Evolutionary conservation across 768 basidiomycete species (phyloP).

Genomic region (Hericium erinaceus): DNA sequence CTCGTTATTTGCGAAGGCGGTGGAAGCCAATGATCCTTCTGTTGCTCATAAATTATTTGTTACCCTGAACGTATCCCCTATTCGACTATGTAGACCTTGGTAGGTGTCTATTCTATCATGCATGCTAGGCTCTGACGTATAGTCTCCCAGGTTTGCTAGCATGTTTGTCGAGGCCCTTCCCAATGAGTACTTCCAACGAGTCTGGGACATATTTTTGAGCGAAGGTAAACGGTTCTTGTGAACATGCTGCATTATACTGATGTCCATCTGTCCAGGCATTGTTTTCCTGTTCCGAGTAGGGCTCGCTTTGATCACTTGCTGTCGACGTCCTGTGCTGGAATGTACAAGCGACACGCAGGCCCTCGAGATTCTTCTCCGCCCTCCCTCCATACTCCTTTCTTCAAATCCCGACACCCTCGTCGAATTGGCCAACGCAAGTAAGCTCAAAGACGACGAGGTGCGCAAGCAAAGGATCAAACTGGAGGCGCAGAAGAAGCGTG

Average conservation of each 20-base stretch:
- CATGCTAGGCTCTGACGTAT: neutral
- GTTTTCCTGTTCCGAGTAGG: slow-evolving; percentile 69
- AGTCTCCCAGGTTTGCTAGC: slow-evolving; percentile 50
- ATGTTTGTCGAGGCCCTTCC: slow-evolving; percentile 65
- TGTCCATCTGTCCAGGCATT: slow-evolving; percentile 36
- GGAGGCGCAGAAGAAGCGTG: slow-evolving; percentile 57
- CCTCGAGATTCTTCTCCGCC: slow-evolving; percentile 39
- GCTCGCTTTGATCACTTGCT: slow-evolving; percentile 51
- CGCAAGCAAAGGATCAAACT: slow-evolving; percentile 68
- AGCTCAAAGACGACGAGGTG: slow-evolving; percentile 73
- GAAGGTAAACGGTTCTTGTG: slow-evolving; percentile 47
- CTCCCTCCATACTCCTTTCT: slow-evolving; percentile 46
- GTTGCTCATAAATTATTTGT: slow-evolving; percentile 61
- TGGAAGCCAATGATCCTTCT: slow-evolving; percentile 52
- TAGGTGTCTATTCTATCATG: slow-evolving; percentile 21
- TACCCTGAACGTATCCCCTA: slow-evolving; percentile 51
- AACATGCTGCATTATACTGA: neutral
- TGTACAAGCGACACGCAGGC: slow-evolving; percentile 36
- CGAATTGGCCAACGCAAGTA: slow-evolving; percentile 50
- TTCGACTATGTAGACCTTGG: slow-evolving; percentile 56
- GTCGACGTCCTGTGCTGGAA: slow-evolving; percentile 51
- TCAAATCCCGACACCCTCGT: slow-evolving; percentile 53
- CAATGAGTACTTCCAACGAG: slow-evolving; percentile 52
- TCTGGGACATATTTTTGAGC: slow-evolving; percentile 79
- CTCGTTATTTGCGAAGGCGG: slow-evolving; percentile 54